Evolutionary conservation across 352 stramenopile species (phyloP).

Genomic region (Phytophthora quininea): DNA sequence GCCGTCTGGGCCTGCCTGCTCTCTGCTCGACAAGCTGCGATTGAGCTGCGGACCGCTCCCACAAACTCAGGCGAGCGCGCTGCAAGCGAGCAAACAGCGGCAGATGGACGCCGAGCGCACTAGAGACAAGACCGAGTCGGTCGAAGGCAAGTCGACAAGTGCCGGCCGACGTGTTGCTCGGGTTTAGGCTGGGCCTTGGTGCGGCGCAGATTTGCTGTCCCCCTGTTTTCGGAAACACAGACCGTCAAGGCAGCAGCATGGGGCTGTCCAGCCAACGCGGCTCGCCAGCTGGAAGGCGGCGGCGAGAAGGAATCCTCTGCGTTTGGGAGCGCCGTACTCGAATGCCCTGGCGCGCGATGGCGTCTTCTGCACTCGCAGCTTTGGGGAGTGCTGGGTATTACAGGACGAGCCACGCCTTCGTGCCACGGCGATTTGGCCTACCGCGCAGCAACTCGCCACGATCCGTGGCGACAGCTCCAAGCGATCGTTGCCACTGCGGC

Average conservation of each 20-base stretch:
- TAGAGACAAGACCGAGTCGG: conserved; percentile 19
- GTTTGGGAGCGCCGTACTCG: too few relatives aligned
- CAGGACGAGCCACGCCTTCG: background rate
- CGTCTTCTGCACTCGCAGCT: background rate
- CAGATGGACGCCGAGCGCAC: conserved; percentile 16
- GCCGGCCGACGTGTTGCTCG: conserved; percentile 11
- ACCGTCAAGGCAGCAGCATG: background rate
- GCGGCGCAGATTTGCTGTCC: conserved; percentile 19
- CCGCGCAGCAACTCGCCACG: conserved; percentile 2
- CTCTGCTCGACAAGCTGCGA: conserved; percentile 24
- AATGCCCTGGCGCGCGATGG: too few relatives aligned
- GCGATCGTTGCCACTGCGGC: background rate
- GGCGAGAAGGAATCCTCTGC: background rate
- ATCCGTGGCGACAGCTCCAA: conserved; percentile 1
- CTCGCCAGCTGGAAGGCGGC: background rate
- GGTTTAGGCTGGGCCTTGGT: conserved; percentile 15
- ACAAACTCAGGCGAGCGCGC: conserved; percentile 4
- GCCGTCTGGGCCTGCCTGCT: conserved; percentile 11
- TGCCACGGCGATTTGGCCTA: conserved; percentile 2
- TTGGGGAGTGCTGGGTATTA: background rate
- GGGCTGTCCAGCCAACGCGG: background rate
- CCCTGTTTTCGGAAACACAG: conserved; percentile 7
- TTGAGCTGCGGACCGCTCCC: conserved; percentile 11
- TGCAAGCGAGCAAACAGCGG: conserved; percentile 22
- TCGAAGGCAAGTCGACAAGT: conserved; percentile 9